These are phyloP conservation scores for Pterocarpus santalinus DNA, from an alignment of 306 rosid genomes.

Conservation along the genomic window DNA sequence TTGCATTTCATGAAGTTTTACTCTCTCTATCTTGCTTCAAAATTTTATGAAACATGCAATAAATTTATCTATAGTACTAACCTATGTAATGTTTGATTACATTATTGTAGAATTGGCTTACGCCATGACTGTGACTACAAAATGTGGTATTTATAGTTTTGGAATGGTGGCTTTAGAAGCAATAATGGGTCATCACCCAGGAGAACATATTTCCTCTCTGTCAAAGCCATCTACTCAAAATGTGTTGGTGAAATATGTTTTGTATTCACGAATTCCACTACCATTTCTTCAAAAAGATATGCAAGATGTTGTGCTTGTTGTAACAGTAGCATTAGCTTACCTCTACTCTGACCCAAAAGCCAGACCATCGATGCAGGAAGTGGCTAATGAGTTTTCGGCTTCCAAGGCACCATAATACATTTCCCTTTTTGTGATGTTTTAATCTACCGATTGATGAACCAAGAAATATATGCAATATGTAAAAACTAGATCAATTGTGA, in stretches of 20 bases:
- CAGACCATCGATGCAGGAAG: slow-evolving; percentile 29
- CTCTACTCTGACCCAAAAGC: neutral
- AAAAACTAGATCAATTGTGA: too few relatives aligned
- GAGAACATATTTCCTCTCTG: slow-evolving; percentile 13
- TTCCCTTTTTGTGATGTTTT: neutral
- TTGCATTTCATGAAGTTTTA: too few relatives aligned
- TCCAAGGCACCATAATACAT: neutral
- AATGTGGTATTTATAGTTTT: slow-evolving; percentile 44
- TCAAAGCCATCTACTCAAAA: slow-evolving; percentile 1
- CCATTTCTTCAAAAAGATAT: slow-evolving; percentile 20
- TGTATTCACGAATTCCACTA: slow-evolving; percentile 1
- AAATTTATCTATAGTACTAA: neutral
- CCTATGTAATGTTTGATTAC: neutral
- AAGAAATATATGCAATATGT: neutral
- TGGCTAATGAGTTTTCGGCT: slow-evolving; percentile 26
- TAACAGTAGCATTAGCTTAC: slow-evolving; percentile 33
- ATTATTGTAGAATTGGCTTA: slow-evolving; percentile 34
- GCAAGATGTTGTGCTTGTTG: slow-evolving; percentile 37
- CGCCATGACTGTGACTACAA: slow-evolving; percentile 29
- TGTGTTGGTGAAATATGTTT: slow-evolving; percentile 27
- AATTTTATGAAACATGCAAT: too few relatives aligned
- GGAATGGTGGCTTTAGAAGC: slow-evolving; percentile 43
- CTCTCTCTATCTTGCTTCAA: too few relatives aligned
- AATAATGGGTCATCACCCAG: slow-evolving; percentile 41
- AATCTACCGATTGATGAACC: slow-evolving; percentile 1